Conservation (phyloP, 345 rosid species). For the Punica granatum region DNA sequence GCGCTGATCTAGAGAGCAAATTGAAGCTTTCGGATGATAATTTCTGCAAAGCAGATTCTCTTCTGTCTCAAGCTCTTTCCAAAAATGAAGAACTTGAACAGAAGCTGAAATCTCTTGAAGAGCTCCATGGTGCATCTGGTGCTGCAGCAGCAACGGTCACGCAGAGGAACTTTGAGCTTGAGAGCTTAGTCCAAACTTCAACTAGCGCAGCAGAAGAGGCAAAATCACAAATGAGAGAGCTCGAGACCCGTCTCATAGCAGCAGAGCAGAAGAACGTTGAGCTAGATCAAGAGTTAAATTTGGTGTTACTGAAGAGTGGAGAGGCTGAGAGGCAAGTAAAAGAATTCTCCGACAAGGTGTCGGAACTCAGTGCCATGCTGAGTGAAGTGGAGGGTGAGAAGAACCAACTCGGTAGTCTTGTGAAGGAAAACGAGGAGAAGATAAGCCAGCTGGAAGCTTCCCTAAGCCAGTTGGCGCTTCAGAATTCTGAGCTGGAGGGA, state of each 20-base stretch:
- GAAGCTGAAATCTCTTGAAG: slow-evolving; percentile 68
- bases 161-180: slow-evolving; percentile 69
- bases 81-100: slow-evolving; percentile 63
- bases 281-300: slow-evolving; percentile 62
- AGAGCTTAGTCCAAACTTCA: slow-evolving; percentile 45
- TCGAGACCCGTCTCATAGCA: slow-evolving; percentile 48
- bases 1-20: slow-evolving; percentile 54
- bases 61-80: slow-evolving; percentile 61
- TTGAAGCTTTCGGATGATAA: slow-evolving; percentile 61
- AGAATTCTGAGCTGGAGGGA: slow-evolving; percentile 49
- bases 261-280: slow-evolving; percentile 68
- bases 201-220: slow-evolving; percentile 61
- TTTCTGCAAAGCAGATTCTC: slow-evolving; percentile 54
- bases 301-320: slow-evolving; percentile 38
- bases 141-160: slow-evolving; percentile 57
- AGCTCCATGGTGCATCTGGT: slow-evolving; percentile 48
- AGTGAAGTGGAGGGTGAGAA: slow-evolving; percentile 56
- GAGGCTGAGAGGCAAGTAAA: slow-evolving; percentile 52
- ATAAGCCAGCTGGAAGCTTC: slow-evolving; percentile 45
- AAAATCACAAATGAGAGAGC: slow-evolving; percentile 53
- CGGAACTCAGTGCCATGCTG: slow-evolving; percentile 43
- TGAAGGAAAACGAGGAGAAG: slow-evolving; percentile 49
- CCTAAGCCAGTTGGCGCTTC: slow-evolving; percentile 34
- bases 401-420: slow-evolving; percentile 31
- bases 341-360: slow-evolving; percentile 43